Evolutionary conservation across 2,329 filamentous ascomycete species (phyloP), one percentile per base, ranked within the genome.

Genomic region (Peltaster fructicola): DNA sequence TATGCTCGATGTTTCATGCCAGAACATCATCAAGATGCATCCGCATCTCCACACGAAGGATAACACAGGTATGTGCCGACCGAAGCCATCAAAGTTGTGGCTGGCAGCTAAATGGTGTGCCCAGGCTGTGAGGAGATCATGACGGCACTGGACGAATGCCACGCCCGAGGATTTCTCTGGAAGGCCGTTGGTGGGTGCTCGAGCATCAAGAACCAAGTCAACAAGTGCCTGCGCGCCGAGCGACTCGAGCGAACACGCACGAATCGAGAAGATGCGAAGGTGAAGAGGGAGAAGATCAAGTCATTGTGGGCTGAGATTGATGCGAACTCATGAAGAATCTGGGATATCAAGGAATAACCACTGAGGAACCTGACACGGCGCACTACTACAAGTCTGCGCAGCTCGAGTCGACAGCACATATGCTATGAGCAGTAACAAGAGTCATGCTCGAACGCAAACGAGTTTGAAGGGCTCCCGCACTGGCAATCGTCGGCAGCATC

Each of bases 51-150:
- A 95, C 49, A 92, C 81, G 14, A 81, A 88, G 50, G 75, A 92
- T 48, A 91, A 91, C 41, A 63, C 68, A 40, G 84, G 85, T 92
- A 65, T 20, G 56, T 50, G 21, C 14, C 4, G 14, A 6, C 14
- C n/a, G n/a, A n/a, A n/a, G n/a, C n/a, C 22, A 15, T 20, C 17
- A 20, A 9, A 20, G 17, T 20, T 20, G 17, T 20, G 9, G 9
- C 17, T 14, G 24, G 30, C 38, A 16, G 35, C 33, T 21, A 30
- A n/a, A n/a, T n/a, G n/a, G n/a, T n/a, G n/a, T 23, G 3, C 8
- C 12, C 44, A 98, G 88, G 76, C 45, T 98, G 88, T 65, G 80
- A 85, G 53, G 82, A 91, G 40, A 70, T 98, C 50, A 92, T 95
- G 71, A 73, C 63, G 24, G 77, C 79, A 23, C 79, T 98, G 39